Percentiles rank a stretch among this genome's conserved stretches.
These are phyloP conservation scores for Ogataea allantospora DNA, from an alignment of 805 yeast species.

Conservation along the genomic window DNA sequence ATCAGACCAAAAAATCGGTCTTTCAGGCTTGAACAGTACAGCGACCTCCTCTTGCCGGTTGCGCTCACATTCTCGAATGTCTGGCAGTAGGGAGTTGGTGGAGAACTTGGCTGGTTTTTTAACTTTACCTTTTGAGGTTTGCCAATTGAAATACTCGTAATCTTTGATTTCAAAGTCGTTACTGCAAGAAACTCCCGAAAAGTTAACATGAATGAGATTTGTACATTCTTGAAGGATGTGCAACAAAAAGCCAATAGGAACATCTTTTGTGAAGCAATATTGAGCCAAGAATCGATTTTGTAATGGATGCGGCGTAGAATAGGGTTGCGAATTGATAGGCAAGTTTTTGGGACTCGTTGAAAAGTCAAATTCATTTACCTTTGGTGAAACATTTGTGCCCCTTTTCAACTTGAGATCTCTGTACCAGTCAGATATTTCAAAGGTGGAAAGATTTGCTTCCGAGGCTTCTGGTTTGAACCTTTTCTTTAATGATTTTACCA, in stretches of 20 bases:
- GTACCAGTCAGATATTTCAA: slow-evolving; percentile 13
- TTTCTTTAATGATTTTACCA: slow-evolving; percentile 18
- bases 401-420: slow-evolving; percentile 3
- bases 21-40: slow-evolving; percentile 13
- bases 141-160: slow-evolving; percentile 38
- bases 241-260: slow-evolving; percentile 74
- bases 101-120: neutral
- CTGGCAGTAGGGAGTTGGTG: slow-evolving; percentile 34
- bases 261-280: slow-evolving; percentile 66
- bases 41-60: slow-evolving; percentile 23
- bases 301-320: slow-evolving; percentile 50
- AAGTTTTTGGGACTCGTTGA: neutral
- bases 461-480: slow-evolving; percentile 14
- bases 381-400: neutral
- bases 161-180: slow-evolving; percentile 58
- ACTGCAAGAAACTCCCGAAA: slow-evolving; percentile 63
- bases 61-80: slow-evolving; percentile 20
- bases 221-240: slow-evolving; percentile 70
- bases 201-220: slow-evolving; percentile 51
- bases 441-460: neutral
- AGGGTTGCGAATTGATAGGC: slow-evolving; percentile 27
- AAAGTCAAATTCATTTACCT: slow-evolving; percentile 3
- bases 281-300: slow-evolving; percentile 59
- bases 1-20: slow-evolving; percentile 32
- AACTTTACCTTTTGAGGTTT: slow-evolving; percentile 20